These are phyloP conservation scores for Tuber melanosporum DNA, from an alignment of 495 filamentous ascomycete species.

Conservation along the genomic window DNA sequence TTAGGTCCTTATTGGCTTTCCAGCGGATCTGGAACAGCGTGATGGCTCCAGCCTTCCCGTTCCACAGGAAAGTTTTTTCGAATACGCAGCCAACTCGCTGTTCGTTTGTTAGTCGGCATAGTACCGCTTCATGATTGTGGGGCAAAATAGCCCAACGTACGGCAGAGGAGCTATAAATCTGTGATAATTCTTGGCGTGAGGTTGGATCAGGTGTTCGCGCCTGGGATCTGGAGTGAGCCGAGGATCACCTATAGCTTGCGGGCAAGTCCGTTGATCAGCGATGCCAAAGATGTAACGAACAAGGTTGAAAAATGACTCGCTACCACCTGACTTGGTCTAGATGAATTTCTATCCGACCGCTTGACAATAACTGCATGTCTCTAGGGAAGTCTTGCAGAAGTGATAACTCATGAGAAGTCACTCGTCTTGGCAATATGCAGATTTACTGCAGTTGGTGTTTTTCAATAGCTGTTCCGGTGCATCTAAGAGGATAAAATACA, in stretches of 20 bases:
- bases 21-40: neutral
- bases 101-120: neutral
- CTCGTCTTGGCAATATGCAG: neutral
- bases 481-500: neutral
- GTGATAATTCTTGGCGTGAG: neutral
- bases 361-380: slow-evolving; percentile 1
- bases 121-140: neutral
- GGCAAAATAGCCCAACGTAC: neutral
- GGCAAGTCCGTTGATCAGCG: neutral
- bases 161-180: neutral
- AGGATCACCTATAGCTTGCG: neutral
- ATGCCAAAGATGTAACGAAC: neutral
- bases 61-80: neutral
- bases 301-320: neutral
- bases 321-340: neutral
- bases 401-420: neutral
- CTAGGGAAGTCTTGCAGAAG: neutral
- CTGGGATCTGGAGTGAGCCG: neutral
- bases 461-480: neutral
- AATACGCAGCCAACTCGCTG: neutral
- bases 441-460: neutral
- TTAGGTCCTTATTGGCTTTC: neutral
- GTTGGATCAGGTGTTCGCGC: neutral
- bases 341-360: neutral
- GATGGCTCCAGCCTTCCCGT: neutral